These are phyloP conservation scores for Diutina pseudorugosa DNA, from an alignment of 1,139 yeast species.

Conservation along the genomic window DNA sequence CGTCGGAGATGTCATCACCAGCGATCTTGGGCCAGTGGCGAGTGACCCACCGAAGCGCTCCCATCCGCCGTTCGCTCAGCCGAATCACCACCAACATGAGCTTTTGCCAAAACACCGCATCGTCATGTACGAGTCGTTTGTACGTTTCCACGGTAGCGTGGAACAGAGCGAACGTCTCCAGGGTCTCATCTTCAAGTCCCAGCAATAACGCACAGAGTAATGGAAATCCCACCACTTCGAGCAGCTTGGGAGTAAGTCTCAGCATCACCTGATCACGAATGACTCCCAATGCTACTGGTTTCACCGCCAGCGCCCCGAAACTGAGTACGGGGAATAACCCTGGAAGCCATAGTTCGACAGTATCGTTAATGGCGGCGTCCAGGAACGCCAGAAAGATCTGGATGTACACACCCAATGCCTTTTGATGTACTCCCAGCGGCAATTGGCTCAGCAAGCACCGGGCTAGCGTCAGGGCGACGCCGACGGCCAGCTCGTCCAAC, in stretches of 20 bases:
- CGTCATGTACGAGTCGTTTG: slow-evolving; percentile 48
- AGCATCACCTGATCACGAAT: slow-evolving; percentile 28
- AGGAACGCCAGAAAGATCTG: slow-evolving; percentile 55
- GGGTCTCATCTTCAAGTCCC: slow-evolving; percentile 84
- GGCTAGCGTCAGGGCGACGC: slow-evolving; percentile 38
- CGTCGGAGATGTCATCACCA: background rate
- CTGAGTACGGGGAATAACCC: slow-evolving; percentile 80
- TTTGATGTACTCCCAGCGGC: slow-evolving; percentile 94
- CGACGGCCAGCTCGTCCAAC: slow-evolving; percentile 24
- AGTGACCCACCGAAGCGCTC: slow-evolving; percentile 71
- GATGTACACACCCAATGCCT: slow-evolving; percentile 67
- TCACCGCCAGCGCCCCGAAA: slow-evolving; percentile 79
- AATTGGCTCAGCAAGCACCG: slow-evolving; percentile 65
- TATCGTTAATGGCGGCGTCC: slow-evolving; percentile 33
- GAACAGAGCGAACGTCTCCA: slow-evolving; percentile 62
- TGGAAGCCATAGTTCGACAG: slow-evolving; percentile 69
- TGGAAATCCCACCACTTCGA: slow-evolving; percentile 53
- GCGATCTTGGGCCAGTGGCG: slow-evolving; percentile 42
- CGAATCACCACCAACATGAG: slow-evolving; percentile 65
- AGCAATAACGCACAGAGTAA: slow-evolving; percentile 65
- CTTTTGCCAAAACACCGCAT: slow-evolving; percentile 77
- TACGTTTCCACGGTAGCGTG: slow-evolving; percentile 49
- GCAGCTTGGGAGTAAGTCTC: slow-evolving; percentile 32
- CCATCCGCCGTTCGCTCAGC: slow-evolving; percentile 68
- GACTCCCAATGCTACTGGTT: slow-evolving; percentile 27